Evolutionary conservation across 805 yeast species (phyloP).

Genomic region (Wickerhamomyces chaumierensis): DNA sequence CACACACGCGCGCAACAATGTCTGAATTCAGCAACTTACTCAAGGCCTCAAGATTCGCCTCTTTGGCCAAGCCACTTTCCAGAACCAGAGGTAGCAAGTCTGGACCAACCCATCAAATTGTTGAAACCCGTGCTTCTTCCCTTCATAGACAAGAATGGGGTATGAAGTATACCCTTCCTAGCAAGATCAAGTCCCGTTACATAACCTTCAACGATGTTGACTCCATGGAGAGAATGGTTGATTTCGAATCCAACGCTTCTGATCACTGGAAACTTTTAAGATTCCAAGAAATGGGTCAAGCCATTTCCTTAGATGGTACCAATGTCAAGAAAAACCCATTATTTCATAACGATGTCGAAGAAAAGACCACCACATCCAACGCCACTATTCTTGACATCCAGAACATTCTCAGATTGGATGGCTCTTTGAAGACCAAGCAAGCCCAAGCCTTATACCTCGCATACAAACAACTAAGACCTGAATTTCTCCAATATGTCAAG

Average conservation of each 20-base stretch:
- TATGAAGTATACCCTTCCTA: conserved; percentile 59
- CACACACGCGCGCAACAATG: conserved; percentile 8
- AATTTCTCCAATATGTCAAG: conserved; percentile 42
- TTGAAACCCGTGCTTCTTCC: conserved; percentile 57
- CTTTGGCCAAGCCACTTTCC: conserved; percentile 20
- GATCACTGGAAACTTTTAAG: conserved; percentile 48
- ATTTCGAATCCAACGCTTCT: conserved; percentile 55
- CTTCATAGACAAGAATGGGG: conserved; percentile 67
- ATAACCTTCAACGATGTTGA: conserved; percentile 59
- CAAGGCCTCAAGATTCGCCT: conserved; percentile 23
- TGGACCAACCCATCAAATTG: conserved; percentile 61
- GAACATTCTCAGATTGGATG: conserved; percentile 9
- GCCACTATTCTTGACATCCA: conserved; percentile 11
- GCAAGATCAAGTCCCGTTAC: conserved; percentile 43
- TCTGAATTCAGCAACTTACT: conserved; percentile 19
- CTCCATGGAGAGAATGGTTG: conserved; percentile 55
- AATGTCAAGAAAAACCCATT: conserved; percentile 21
- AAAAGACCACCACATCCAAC: neutral
- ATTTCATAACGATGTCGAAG: conserved; percentile 12
- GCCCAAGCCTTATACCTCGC: conserved; percentile 1
- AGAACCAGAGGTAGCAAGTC: conserved; percentile 5
- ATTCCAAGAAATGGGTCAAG: conserved; percentile 55
- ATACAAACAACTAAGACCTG: conserved; percentile 34
- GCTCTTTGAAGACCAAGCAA: conserved; percentile 3
- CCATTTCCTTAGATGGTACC: conserved; percentile 12